phyloP scores from a whole-genome alignment of 2,329 filamentous ascomycete species.

The Claviceps paspali region DNA sequence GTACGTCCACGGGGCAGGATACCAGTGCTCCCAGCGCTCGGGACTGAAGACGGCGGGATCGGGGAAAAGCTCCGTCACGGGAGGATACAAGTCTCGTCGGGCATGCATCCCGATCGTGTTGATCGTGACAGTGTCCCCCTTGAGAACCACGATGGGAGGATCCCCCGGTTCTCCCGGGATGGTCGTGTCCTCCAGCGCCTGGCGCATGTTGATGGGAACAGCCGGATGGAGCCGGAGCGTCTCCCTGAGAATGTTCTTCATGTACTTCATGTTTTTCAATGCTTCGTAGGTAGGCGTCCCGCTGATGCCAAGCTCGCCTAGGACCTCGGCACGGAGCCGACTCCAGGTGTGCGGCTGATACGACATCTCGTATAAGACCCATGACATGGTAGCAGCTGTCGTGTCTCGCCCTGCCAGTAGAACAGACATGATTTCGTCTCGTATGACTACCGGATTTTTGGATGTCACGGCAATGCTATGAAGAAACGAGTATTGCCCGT shows the following conservation, averaged over 20 bases:
- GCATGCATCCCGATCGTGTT: conserved; percentile 60
- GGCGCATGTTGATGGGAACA: conserved; percentile 74
- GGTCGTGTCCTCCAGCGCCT: conserved; percentile 54
- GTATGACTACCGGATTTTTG: conserved; percentile 53
- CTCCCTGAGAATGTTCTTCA: conserved; percentile 60
- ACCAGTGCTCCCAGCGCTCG: conserved; percentile 50
- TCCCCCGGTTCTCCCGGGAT: conserved; percentile 53
- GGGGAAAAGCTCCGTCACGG: conserved; percentile 27
- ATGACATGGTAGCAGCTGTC: conserved; percentile 68
- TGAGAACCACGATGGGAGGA: conserved; percentile 43
- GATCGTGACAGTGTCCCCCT: conserved; percentile 52
- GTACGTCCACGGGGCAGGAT: conserved; percentile 54
- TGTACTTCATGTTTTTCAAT: conserved; percentile 76
- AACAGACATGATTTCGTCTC: conserved; percentile 72
- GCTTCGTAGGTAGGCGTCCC: conserved; percentile 57
- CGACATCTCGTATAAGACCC: conserved; percentile 69
- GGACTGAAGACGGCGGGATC: conserved; percentile 44
- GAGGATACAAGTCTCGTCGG: conserved; percentile 44
- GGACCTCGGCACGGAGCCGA: conserved; percentile 60
- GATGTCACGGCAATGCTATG: conserved; percentile 75
- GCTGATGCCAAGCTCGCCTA: conserved; percentile 46
- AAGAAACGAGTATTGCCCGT: conserved; percentile 68
- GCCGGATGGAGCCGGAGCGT: conserved; percentile 63
- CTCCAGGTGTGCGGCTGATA: conserved; percentile 52
- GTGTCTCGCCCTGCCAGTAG: conserved; percentile 79